Evolutionary conservation across 1,284 basidiomycete species (phyloP).

Genomic region (Pisolithus thermaeus): DNA sequence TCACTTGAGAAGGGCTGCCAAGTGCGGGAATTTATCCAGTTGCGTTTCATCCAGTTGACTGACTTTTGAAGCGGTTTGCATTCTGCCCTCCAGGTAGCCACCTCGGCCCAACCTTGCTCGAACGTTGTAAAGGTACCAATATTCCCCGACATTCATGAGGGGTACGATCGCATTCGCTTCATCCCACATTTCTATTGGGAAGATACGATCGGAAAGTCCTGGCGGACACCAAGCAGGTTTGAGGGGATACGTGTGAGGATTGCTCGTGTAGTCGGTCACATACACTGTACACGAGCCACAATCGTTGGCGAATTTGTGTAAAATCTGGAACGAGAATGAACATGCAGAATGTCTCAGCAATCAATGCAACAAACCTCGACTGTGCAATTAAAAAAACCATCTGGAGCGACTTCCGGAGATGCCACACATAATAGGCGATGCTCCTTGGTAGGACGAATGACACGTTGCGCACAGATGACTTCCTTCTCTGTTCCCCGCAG

Average conservation of each 20-base stretch:
- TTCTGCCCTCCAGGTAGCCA: slow-evolving; percentile 49
- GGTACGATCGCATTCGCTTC: slow-evolving; percentile 34
- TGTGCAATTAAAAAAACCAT: slow-evolving; percentile 62
- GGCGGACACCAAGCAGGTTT: slow-evolving; percentile 44
- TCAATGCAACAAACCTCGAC: slow-evolving; percentile 45
- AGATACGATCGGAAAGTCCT: slow-evolving; percentile 36
- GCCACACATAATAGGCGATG: slow-evolving; percentile 52
- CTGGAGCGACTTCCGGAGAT: slow-evolving; percentile 37
- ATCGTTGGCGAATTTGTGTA: slow-evolving; percentile 37
- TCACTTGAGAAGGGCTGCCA: slow-evolving; percentile 50
- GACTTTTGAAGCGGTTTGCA: slow-evolving; percentile 42
- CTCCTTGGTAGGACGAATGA: slow-evolving; percentile 16
- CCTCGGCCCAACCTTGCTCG: slow-evolving; percentile 36
- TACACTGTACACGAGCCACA: slow-evolving; percentile 44
- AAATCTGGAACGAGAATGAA: slow-evolving; percentile 33
- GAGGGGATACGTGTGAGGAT: slow-evolving; percentile 27
- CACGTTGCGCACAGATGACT: slow-evolving; percentile 12
- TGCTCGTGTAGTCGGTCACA: slow-evolving; percentile 63
- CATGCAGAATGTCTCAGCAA: background rate
- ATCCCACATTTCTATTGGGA: slow-evolving; percentile 58
- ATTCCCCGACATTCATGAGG: slow-evolving; percentile 44
- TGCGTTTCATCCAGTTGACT: slow-evolving; percentile 37
- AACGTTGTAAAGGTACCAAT: slow-evolving; percentile 51
- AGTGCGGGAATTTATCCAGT: slow-evolving; percentile 30
- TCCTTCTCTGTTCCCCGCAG: slow-evolving; percentile 17